These are phyloP conservation scores for Leishmania turanica DNA, from an alignment of 208 protist genomes.

Conservation along the genomic window DNA sequence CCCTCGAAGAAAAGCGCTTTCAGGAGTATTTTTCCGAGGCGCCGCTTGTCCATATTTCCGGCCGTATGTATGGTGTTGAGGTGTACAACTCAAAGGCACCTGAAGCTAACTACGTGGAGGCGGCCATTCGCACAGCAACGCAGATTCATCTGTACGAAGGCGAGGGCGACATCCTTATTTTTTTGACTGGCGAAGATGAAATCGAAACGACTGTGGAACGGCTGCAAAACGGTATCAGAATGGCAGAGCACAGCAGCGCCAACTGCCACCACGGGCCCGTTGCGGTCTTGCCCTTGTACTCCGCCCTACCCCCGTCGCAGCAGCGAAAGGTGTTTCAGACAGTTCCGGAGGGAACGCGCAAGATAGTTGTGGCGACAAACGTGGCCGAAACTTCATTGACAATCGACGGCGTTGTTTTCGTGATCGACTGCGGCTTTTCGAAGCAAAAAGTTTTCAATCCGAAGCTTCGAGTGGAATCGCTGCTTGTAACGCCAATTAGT, in stretches of 20 bases:
- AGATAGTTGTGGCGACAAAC: slow-evolving; percentile 99
- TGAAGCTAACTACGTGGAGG: slow-evolving; percentile 97
- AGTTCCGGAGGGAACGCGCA: slow-evolving; percentile 85
- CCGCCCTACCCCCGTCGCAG: slow-evolving; percentile 96
- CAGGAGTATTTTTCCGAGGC: slow-evolving; percentile 97
- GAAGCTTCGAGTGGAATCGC: slow-evolving; percentile 97
- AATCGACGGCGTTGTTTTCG: slow-evolving; percentile 99
- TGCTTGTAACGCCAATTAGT: slow-evolving; percentile 97
- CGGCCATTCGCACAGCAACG: slow-evolving; percentile 96
- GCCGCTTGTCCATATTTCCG: slow-evolving; percentile 97
- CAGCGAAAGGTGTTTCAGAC: slow-evolving; percentile 98
- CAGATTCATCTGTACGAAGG: slow-evolving; percentile 98
- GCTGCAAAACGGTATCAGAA: slow-evolving; percentile 83
- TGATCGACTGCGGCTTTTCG: slow-evolving; percentile 97
- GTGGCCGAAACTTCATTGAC: slow-evolving; percentile 99
- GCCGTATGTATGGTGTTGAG: slow-evolving; percentile 95
- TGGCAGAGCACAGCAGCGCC: slow-evolving; percentile 78
- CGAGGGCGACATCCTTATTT: slow-evolving; percentile 99
- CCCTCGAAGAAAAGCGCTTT: slow-evolving; percentile 98
- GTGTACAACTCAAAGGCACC: slow-evolving; percentile 86
- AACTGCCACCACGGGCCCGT: slow-evolving; percentile 85
- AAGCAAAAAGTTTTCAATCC: slow-evolving; percentile 99
- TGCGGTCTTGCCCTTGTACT: slow-evolving; percentile 97
- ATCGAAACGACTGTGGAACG: slow-evolving; percentile 99
- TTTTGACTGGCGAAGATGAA: slow-evolving; percentile 99